Base-by-base conservation (phyloP, 2,329 filamentous ascomycete species). In the Ascochyta rabiei region DNA sequence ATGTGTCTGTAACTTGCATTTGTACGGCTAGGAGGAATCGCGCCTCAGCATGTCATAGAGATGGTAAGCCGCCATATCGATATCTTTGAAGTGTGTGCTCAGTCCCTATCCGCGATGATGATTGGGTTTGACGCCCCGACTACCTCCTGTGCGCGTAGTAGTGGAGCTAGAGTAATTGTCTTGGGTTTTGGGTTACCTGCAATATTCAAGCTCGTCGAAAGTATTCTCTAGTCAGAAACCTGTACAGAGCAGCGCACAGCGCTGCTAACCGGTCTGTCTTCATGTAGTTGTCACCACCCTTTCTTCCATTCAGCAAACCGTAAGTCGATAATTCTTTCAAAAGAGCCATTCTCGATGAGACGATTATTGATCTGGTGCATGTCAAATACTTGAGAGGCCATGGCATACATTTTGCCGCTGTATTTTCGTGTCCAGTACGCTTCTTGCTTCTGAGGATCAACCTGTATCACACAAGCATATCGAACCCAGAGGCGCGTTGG, bases 361-460 rank as follows among this genome's bases (percentile, higher is more conserved):
- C 38, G 34, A 31, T 19, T 48, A 12, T 55, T 58, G 2, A 48
- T 39, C 12, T 53, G 35, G 7, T 57, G 54, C 54, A 53, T 57
- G 26, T 57, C 55, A 15, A 58, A 23, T 24, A 50, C 42, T n/a
- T 39, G 13, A n/a, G 38, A 40, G 13, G 43, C 51, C 4, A 15
- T 3, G 8, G 16, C 43, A 7, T 58, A 55, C 50, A 58, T 58
- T 3, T 7, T 43, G 21, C 55, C 47, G 33, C 46, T 58, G 16
- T 52, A 55, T 7, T 52, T 43, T 19, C 51, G 38, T 7, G 56
- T 55, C 56, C 47, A 58, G 18, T 48, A n/a, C 8, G 23, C 26
- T 2, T 13, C 6, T 9, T 38, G 44, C 12, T 47, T n/a, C 2
- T 38, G 21, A 15, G 34, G 4, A 9, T 47, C 7, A n/a, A 30